These are phyloP conservation scores for Pythium monospermum DNA, from an alignment of 352 stramenopile genomes.

Conservation along the genomic window DNA sequence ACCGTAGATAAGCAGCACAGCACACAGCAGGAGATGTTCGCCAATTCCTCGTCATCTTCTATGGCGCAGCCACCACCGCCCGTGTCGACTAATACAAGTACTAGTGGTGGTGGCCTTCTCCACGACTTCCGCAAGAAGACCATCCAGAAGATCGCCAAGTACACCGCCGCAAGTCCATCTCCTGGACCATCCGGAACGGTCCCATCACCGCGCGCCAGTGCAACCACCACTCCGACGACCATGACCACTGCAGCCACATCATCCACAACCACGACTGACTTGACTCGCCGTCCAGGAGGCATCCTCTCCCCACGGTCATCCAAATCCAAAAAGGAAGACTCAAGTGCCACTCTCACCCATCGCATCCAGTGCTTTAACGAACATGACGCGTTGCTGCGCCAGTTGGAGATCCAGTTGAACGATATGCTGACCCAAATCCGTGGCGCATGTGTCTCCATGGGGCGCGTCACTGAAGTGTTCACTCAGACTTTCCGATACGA, in stretches of 20 bases:
- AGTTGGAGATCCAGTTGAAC: conserved; percentile 39
- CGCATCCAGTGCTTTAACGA: conserved; percentile 45
- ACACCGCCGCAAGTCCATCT: conserved; percentile 9
- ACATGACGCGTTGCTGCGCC: conserved; percentile 41
- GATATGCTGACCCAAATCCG: conserved; percentile 61
- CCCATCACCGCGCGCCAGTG: conserved; percentile 2
- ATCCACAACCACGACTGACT: too few relatives aligned
- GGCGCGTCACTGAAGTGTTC: conserved; percentile 48
- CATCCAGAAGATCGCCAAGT: conserved; percentile 33
- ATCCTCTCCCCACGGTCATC: conserved; percentile 6
- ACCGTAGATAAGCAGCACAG: too few relatives aligned
- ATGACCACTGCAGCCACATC: too few relatives aligned
- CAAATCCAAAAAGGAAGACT: conserved; percentile 4
- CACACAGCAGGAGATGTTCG: too few relatives aligned
- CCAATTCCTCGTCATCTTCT: too few relatives aligned
- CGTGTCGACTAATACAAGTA: too few relatives aligned
- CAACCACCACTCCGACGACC: conserved; percentile 2
- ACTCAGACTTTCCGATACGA: conserved; percentile 46
- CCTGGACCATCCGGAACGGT: too few relatives aligned
- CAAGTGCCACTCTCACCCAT: conserved; percentile 20
- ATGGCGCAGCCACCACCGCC: conserved; percentile 7
- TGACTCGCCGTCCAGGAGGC: not conserved
- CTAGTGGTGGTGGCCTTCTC: conserved; percentile 29
- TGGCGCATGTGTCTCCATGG: conserved; percentile 37
- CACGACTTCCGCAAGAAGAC: conserved; percentile 59